Evolutionary conservation across 2,329 filamentous ascomycete species (phyloP).

Genomic region (Aspergillus sp.): DNA sequence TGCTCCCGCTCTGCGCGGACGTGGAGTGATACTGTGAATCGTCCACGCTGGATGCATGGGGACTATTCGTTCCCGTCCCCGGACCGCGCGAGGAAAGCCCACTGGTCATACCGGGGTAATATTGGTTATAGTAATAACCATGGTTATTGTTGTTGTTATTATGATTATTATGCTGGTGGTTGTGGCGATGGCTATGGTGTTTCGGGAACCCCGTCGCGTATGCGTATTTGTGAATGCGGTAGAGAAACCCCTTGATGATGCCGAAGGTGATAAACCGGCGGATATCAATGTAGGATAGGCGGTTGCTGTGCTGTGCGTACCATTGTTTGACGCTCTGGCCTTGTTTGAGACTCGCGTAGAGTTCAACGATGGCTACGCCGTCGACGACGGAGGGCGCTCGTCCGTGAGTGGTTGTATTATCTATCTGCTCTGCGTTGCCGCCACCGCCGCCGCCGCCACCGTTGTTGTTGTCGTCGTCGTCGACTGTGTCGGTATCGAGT

Average conservation of each 20-base stretch:
- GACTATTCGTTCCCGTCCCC: conserved; percentile 25
- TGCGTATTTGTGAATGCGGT: conserved; percentile 86
- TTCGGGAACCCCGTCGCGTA: conserved; percentile 41
- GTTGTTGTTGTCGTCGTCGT: conserved; percentile 4
- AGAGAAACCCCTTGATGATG: conserved; percentile 88
- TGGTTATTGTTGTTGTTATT: conserved; percentile 5
- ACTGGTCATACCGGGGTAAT: conserved; percentile 8
- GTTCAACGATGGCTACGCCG: conserved; percentile 55
- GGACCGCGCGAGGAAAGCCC: conserved; percentile 21
- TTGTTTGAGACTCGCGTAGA: conserved; percentile 78
- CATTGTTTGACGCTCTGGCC: conserved; percentile 81
- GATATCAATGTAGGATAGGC: conserved; percentile 72
- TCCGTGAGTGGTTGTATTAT: too few species aligned
- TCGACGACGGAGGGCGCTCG: conserved; percentile 25
- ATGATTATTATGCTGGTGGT: conserved; percentile 1
- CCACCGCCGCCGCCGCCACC: not conserved
- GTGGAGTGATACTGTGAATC: conserved; percentile 5
- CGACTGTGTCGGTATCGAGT: conserved; percentile 7
- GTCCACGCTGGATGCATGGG: conserved; percentile 14
- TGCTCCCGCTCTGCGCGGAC: conserved; percentile 21
- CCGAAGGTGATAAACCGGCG: conserved; percentile 91
- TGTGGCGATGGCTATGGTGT: conserved; percentile 8
- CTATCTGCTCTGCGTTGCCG: too few species aligned
- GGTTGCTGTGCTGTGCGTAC: conserved; percentile 65
- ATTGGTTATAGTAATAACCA: conserved; percentile 2